Evolutionary conservation across 345 rosid species (phyloP), one percentile per base, ranked within the genome.

Genomic region (Kernera saxatilis): DNA sequence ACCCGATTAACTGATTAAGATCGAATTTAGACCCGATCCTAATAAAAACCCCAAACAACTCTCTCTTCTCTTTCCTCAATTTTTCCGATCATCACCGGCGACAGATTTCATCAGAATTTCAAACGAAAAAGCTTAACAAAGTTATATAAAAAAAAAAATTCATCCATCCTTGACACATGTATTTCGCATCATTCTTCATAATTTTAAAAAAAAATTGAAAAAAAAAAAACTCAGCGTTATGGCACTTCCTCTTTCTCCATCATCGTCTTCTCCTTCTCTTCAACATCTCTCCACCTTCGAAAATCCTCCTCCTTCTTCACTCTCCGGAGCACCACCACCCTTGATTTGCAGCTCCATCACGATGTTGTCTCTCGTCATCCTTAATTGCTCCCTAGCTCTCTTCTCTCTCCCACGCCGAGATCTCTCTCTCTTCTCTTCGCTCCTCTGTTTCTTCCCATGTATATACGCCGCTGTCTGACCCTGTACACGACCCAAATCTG

Each of bases 291-390:
- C 96, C 71, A 88, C 92, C 72, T 85, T 87, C 84, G 21, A 66
- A 74, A 60, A 41, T 60, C 71, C 83, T 23, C 43, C 84, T 36
- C 41, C 87, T 33, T 14, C 87, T n/a, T 12, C 86, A 48, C 6
- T 82, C 54, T 2, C 85, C 40, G 15, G 77, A 15, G 13, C 46
- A 0, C 81, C 5, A 18, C 87, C 14, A 0, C 22, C 44, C 95
- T 93, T 62, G 98, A 93, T 48, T 77, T 89, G 9, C 96, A 93
- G 75, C 91, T 90, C 72, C 97, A 97, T 68, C 68, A 90, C 33
- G 91, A 90, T 52, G 98, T 93, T 60, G 84, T 90, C 41, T 85
- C 96, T 76, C 91, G 94, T 53, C 98, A 93, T 58, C 64, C 84
- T 26, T 86, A 88, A 53, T 93, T 93, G 54, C 93, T 93, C 52